Evolutionary conservation across 1,139 yeast species (phyloP), one percentile per base, ranked within the genome.

Genomic region (Entelexis sorbosivorans): DNA sequence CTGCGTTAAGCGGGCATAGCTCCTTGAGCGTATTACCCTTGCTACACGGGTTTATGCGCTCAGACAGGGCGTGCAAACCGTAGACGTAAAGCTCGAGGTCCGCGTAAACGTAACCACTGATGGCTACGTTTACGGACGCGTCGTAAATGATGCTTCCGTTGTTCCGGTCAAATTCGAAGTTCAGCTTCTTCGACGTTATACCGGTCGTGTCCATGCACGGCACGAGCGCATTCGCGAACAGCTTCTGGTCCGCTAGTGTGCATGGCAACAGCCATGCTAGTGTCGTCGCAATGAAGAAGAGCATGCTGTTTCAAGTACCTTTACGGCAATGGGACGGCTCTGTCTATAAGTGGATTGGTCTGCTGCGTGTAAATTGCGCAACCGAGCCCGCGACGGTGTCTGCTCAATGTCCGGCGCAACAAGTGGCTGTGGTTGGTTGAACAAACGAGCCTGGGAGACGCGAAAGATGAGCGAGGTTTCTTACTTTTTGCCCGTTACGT

Each of bases 151-250:
- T 78, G 0, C 84, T 73, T 20, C 69, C 68, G 66, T 82, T 83
- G 33, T 68, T 71, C 10, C 95, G 95, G 61, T 72, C 81, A 66
- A 76, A 87, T 43, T 70, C 70, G 52, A 89, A 93, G 60, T 84
- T 82, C 63, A 93, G 87, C 60, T 73, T 77, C 24, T 89, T 77
- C 5, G 96, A 89, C 2, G 95, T 80, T 60, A 91, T 77, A 62
- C 79, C 81, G 20, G 96, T 89, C 66, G 85, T 74, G 52, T 80
- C 84, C 96, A 87, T 87, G 72, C 99, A 91, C 47, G 99, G 88
- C 59, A 89, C 75, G 59, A 93, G 74, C 10, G 97, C 65, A 17
- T 67, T 59, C 16, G 74, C 70, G 51, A 54, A 56, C 22, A 68
- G 59, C 48, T 45, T 36, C 16, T 49, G 44, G 24, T 43, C 13